These are phyloP conservation scores for Beta vulgaris DNA, from an alignment of 148 eudicot genomes.

Conservation along the genomic window DNA sequence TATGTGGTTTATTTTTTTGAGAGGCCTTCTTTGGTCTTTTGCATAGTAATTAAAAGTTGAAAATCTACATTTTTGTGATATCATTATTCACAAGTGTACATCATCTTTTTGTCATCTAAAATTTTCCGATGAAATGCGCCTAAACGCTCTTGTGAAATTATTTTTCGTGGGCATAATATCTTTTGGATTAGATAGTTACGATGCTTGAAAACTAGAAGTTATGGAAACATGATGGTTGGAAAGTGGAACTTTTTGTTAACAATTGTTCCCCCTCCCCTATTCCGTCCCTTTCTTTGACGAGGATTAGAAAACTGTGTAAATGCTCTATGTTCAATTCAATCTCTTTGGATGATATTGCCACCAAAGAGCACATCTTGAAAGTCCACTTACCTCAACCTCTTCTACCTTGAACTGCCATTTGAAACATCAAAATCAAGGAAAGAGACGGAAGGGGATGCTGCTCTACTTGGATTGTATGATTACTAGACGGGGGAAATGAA, in stretches of 20 bases:
- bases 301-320: neutral
- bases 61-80: neutral
- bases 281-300: neutral
- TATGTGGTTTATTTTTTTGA: no score
- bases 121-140: neutral
- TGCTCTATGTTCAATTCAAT: neutral
- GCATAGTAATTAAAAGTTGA: slow-evolving; percentile 1
- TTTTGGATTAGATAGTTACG: neutral
- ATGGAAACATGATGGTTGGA: neutral
- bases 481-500: neutral
- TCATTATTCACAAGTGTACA: neutral
- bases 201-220: neutral
- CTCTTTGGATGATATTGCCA: neutral
- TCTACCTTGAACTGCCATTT: neutral
- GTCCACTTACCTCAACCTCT: neutral
- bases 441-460: no score
- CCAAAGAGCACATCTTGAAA: neutral
- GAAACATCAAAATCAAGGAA: neutral
- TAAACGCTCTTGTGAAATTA: neutral
- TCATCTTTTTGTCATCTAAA: neutral
- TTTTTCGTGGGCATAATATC: neutral
- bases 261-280: neutral
- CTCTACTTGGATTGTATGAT: neutral
- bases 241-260: neutral
- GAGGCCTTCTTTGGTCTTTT: neutral